Conservation (phyloP, 169 alveolate genomes). For the Eimeria acervulina region DNA sequence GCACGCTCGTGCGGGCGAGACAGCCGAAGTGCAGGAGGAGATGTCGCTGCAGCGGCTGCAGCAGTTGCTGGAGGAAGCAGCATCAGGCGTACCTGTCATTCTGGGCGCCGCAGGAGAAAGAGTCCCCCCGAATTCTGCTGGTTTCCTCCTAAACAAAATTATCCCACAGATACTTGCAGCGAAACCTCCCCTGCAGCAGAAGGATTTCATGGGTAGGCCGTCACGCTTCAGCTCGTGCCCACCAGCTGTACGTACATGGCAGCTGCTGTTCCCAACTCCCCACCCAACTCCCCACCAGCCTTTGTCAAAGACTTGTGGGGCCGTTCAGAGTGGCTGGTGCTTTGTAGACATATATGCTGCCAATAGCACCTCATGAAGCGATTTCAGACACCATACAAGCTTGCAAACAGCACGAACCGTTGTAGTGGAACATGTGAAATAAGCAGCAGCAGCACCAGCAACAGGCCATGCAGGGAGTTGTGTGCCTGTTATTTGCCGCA, state of each 20-base stretch:
- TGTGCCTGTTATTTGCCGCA: slow-evolving; percentile 7
- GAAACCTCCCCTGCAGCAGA: slow-evolving; percentile 23
- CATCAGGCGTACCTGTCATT: slow-evolving; percentile 31
- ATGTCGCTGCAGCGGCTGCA: slow-evolving; percentile 74
- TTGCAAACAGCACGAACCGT: not conserved
- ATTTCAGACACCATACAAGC: not conserved
- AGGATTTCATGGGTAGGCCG: not conserved
- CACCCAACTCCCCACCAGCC: not conserved
- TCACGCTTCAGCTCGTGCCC: not conserved
- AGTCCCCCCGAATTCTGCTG: not conserved
- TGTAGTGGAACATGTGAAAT: not conserved
- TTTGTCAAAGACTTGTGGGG: not conserved
- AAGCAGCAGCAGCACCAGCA: slow-evolving; percentile 46
- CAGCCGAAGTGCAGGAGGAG: slow-evolving; percentile 51
- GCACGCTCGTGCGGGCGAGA: slow-evolving; percentile 63
- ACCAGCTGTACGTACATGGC: not conserved
- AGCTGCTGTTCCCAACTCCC: not conserved
- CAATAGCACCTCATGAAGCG: not conserved
- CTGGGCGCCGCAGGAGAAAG: not conserved
- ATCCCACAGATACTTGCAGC: slow-evolving; percentile 23
- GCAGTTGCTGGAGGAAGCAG: slow-evolving; percentile 76
- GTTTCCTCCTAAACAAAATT: slow-evolving; percentile 24
- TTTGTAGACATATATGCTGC: not conserved
- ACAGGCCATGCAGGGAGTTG: not conserved
- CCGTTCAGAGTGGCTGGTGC: not conserved